Evolutionary conservation across 495 filamentous ascomycete species (phyloP).

Genomic region (Symbiotaphrina buchneri): DNA sequence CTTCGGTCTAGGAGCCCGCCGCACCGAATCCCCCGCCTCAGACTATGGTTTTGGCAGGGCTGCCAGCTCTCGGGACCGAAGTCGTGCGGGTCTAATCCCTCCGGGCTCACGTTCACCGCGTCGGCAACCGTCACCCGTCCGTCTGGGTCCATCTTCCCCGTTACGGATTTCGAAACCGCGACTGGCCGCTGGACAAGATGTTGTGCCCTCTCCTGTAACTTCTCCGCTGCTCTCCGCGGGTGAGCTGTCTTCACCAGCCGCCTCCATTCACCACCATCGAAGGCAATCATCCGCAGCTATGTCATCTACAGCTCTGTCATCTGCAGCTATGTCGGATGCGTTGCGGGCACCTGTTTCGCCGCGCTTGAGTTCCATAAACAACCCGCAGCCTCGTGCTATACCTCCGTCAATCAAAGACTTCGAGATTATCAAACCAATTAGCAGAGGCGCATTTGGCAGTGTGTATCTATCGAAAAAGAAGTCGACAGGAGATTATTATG

Average conservation of each 20-base stretch:
- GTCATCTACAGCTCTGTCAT: conserved; percentile 35
- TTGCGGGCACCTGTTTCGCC: conserved; percentile 53
- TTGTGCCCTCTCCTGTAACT: conserved; percentile 61
- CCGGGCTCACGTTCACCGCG: conserved; percentile 53
- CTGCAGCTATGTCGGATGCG: conserved; percentile 51
- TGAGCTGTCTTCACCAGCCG: conserved; percentile 56
- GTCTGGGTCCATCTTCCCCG: conserved; percentile 65
- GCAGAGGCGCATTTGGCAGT: conserved; percentile 95
- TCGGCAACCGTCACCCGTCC: conserved; percentile 68
- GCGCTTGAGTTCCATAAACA: conserved; percentile 40
- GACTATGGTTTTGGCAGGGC: conserved; percentile 40
- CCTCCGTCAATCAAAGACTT: conserved; percentile 97
- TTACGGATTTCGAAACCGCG: conserved; percentile 72
- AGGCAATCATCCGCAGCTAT: conserved; percentile 80
- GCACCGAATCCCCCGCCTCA: conserved; percentile 79
- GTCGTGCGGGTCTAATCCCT: conserved; percentile 63
- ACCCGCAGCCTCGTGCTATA: conserved; percentile 59
- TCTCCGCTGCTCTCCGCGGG: conserved; percentile 67
- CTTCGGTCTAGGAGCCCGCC: conserved; percentile 48
- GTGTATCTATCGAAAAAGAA: conserved; percentile 97
- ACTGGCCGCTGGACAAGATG: conserved; percentile 48
- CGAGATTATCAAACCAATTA: conserved; percentile 98
- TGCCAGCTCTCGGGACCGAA: conserved; percentile 49
- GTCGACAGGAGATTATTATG: conserved; percentile 91
- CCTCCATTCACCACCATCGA: conserved; percentile 45